phyloP scores from a whole-genome alignment of 352 stramenopile genomes.

The Pythium aristosporum region DNA sequence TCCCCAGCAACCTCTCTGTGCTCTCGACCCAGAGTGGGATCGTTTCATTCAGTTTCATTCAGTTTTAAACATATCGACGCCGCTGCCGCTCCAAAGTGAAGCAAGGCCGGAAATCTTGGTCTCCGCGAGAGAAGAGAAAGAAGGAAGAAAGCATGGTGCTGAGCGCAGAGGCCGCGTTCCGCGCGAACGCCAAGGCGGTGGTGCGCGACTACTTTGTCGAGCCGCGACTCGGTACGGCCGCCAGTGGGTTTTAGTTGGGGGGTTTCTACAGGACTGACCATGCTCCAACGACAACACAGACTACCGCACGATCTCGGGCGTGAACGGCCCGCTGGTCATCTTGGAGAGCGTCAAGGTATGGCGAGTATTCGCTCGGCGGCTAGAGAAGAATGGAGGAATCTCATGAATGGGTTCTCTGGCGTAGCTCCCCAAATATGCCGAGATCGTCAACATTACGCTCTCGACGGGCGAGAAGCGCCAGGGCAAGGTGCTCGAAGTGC shows the following conservation, averaged over 20 bases:
- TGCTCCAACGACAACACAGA: slow-evolving; percentile 38
- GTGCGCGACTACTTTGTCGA: slow-evolving; percentile 88
- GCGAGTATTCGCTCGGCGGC: too few relatives aligned
- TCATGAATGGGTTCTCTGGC: not conserved
- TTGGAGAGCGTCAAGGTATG: slow-evolving; percentile 99
- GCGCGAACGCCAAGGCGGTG: slow-evolving; percentile 72
- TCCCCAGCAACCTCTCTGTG: not conserved
- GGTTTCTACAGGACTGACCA: not conserved
- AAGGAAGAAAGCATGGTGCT: slow-evolving; percentile 42
- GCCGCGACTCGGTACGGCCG: slow-evolving; percentile 64
- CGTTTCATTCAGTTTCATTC: not conserved
- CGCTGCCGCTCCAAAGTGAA: slow-evolving; percentile 7
- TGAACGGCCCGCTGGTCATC: slow-evolving; percentile 99
- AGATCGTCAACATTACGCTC: slow-evolving; percentile 99
- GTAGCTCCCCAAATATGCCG: slow-evolving; percentile 95
- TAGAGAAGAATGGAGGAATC: not conserved
- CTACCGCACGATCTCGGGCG: slow-evolving; percentile 97
- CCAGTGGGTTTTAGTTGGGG: not conserved
- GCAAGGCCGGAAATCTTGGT: slow-evolving; percentile 8
- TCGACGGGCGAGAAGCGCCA: slow-evolving; percentile 94
- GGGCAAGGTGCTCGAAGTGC: slow-evolving; percentile 96
- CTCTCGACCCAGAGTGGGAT: not conserved
- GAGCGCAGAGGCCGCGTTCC: slow-evolving; percentile 68
- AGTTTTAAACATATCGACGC: slow-evolving; percentile 19
- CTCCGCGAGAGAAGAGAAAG: slow-evolving; percentile 2